Percentiles rank a stretch among this genome's conserved stretches.
phyloP scores from a whole-genome alignment of 2,329 filamentous ascomycete species.

The Trichoderma sp. region DNA sequence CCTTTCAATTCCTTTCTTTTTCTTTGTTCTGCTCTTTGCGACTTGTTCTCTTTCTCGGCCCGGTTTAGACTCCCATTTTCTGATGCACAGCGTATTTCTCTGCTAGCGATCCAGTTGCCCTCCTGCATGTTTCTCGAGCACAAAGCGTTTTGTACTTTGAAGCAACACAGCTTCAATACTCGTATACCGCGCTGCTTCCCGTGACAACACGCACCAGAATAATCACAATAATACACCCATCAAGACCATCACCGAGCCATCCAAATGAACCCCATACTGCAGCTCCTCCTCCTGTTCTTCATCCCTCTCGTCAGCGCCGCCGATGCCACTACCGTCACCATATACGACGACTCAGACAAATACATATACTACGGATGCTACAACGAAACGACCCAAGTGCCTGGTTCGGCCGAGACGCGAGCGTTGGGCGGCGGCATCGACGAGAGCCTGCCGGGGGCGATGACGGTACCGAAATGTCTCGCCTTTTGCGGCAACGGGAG shows the following conservation, averaged over 20 bases:
- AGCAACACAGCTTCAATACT: neutral
- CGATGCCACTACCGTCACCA: constrained; percentile 31
- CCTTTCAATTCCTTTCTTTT: neutral
- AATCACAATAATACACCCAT: neutral
- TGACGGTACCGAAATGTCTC: constrained; percentile 57
- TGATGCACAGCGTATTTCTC: neutral
- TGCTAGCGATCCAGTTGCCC: neutral
- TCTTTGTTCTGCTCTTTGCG: too few relatives aligned
- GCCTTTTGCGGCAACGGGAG: constrained; percentile 50
- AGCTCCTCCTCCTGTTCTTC: constrained; percentile 28
- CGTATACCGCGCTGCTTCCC: neutral
- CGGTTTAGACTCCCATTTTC: neutral
- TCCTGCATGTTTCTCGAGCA: neutral
- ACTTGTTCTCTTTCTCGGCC: neutral
- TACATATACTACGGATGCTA: constrained; percentile 57
- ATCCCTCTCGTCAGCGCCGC: constrained; percentile 30
- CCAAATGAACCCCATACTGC: neutral
- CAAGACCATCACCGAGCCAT: neutral
- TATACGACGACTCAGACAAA: constrained; percentile 42
- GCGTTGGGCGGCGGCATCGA: constrained; percentile 50
- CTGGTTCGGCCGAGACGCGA: constrained; percentile 46
- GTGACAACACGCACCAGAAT: neutral
- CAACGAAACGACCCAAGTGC: constrained; percentile 57
- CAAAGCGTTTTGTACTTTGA: too few relatives aligned
- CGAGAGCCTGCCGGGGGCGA: constrained; percentile 46